These are phyloP conservation scores for Beauveria sp. DNA, from an alignment of 2,329 filamentous ascomycete genomes.

Conservation along the genomic window DNA sequence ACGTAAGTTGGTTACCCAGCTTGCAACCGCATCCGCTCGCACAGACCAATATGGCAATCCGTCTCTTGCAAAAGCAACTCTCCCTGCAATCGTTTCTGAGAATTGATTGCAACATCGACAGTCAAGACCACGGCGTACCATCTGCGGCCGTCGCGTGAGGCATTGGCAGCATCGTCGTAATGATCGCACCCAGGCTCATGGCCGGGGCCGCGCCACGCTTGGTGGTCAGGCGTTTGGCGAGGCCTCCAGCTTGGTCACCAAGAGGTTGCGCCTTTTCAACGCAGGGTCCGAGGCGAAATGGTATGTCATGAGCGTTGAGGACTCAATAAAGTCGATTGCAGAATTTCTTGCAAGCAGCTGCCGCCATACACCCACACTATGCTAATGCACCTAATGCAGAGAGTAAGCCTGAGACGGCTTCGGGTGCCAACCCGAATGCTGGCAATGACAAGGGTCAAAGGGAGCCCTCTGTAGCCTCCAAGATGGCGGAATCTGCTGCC, in stretches of 20 bases:
- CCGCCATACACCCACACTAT: background rate
- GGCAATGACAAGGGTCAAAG: background rate
- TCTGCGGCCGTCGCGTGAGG: background rate
- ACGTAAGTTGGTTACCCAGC: no score
- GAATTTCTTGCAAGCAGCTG: background rate
- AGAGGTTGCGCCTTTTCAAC: slow-evolving; percentile 20
- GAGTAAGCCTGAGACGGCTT: background rate
- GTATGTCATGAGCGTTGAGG: slow-evolving; percentile 16
- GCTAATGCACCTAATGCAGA: background rate
- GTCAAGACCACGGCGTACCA: background rate
- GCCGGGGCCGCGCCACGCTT: background rate
- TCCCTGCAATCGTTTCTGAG: no score
- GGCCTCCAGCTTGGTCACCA: background rate
- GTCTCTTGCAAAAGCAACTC: no score
- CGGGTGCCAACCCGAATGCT: background rate
- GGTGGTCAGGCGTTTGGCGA: background rate
- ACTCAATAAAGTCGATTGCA: background rate
- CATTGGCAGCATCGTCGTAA: background rate
- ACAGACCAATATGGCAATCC: no score
- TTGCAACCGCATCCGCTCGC: no score
- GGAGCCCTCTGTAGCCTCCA: slow-evolving; percentile 38
- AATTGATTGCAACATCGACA: background rate
- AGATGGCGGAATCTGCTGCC: slow-evolving; percentile 66
- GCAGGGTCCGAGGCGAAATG: slow-evolving; percentile 19
- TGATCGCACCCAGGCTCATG: background rate